A percentile compares a stretch with the other conserved stretches of the same genome.
These are phyloP conservation scores for Microdochium paspali DNA, from an alignment of 2,329 filamentous ascomycete genomes.

Conservation along the genomic window DNA sequence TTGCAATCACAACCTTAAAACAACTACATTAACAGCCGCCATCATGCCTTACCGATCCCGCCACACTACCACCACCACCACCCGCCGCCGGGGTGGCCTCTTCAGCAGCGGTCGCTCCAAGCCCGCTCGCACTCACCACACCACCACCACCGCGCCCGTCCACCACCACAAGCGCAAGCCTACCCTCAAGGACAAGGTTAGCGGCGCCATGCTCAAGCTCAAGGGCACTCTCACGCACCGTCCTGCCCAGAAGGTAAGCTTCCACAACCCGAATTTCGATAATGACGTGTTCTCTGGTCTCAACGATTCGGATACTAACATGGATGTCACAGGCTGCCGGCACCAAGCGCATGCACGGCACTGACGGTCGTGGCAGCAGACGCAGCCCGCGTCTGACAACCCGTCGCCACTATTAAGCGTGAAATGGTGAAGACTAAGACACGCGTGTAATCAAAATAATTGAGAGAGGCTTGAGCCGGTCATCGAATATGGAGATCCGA, in stretches of 20 bases:
- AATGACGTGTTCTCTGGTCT: too few species aligned
- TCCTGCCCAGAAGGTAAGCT: conserved; percentile 58
- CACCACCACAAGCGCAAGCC: conserved; percentile 60
- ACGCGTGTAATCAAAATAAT: background rate
- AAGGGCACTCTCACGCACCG: conserved; percentile 59
- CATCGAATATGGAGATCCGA: background rate
- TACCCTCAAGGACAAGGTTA: conserved; percentile 67
- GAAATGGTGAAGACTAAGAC: background rate
- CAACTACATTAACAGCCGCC: conserved; percentile 1
- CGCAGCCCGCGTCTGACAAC: conserved; percentile 10
- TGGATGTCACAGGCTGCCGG: conserved; percentile 69
- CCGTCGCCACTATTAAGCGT: conserved; percentile 2
- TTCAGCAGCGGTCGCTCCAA: conserved; percentile 24
- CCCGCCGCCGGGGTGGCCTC: conserved; percentile 28
- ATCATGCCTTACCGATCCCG: conserved; percentile 25
- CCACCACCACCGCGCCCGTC: conserved; percentile 19
- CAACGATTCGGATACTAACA: too few species aligned
- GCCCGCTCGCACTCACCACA: conserved; percentile 14
- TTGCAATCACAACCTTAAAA: conserved; percentile 2
- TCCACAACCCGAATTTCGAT: too few species aligned
- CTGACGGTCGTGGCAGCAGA: conserved; percentile 54
- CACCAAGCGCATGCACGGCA: conserved; percentile 64
- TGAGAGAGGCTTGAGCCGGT: background rate
- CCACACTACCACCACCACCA: conserved; percentile 31
- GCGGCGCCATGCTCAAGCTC: conserved; percentile 64